A percentile compares a stretch with the other conserved stretches of the same genome.
phyloP scores from a whole-genome alignment of 495 filamentous ascomycete species.

The Penicillium daleae region DNA sequence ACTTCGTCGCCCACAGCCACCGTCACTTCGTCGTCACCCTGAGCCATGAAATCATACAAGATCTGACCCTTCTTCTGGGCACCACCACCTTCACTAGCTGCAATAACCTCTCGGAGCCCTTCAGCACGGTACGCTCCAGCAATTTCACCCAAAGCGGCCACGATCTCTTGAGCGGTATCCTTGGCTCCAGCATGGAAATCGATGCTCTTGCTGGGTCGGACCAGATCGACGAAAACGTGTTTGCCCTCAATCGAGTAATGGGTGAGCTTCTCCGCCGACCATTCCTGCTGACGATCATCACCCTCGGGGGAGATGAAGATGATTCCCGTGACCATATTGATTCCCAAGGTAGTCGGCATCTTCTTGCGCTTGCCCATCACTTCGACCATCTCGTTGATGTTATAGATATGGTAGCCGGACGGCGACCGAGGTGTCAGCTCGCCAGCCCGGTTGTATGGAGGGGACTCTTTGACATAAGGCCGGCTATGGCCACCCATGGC shows the following conservation, averaged over 20 bases:
- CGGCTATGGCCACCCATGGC: slow-evolving; percentile 36
- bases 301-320: slow-evolving; percentile 93
- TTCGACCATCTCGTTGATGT: slow-evolving; percentile 94
- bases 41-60: slow-evolving; percentile 94
- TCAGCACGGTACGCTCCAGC: slow-evolving; percentile 81
- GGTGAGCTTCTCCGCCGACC: slow-evolving; percentile 89
- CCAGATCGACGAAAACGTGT: slow-evolving; percentile 93
- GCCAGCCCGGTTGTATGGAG: slow-evolving; percentile 60
- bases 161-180: slow-evolving; percentile 93
- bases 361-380: slow-evolving; percentile 96
- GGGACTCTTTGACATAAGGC: slow-evolving; percentile 54
- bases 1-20: slow-evolving; percentile 91
- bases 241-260: slow-evolving; percentile 98
- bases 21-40: slow-evolving; percentile 95
- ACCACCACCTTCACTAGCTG: slow-evolving; percentile 67
- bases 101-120: slow-evolving; percentile 84
- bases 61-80: slow-evolving; percentile 82
- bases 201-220: slow-evolving; percentile 86
- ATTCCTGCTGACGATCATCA: slow-evolving; percentile 85
- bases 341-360: slow-evolving; percentile 90
- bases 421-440: slow-evolving; percentile 58
- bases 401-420: slow-evolving; percentile 88
- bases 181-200: slow-evolving; percentile 98
- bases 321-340: slow-evolving; percentile 82
- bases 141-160: slow-evolving; percentile 83